Evolutionary conservation across 331 rosid genomes (phyloP), one percentile per base, ranked within the genome.

Genomic region (Rosa hybrid): DNA sequence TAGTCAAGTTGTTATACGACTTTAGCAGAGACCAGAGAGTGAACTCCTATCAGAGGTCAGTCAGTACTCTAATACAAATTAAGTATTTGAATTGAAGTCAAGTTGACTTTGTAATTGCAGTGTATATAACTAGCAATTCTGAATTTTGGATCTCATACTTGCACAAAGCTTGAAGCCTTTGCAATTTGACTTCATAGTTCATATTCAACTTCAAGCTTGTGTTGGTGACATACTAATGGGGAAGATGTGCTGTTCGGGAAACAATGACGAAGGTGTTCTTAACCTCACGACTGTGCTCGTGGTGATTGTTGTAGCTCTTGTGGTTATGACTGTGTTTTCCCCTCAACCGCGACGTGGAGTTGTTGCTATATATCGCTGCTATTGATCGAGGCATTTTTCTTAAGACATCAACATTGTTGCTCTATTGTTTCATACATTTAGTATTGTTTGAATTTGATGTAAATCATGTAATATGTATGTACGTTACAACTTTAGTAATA

Each of bases 261-360:
- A 16, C 16, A 74, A 60, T 7, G 86, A 79, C 0, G 79, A 25
- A 1, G 78, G 69, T 1, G 78, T 83, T 39, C 1, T 75, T 18
- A 56, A 48, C 77, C 59, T 79, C 62, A 7, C 84, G 2, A 16
- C 51, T 5, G 1, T 79, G 60, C 76, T 85, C 21, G 45, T 85
- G 46, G 84, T 79, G 74, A 5, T 82, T 38, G 81, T 85, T 41
- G 1, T 85, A 10, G 86, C 77, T 54, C 84, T 79, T 71, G 11
- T 59, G 4, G 10, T 85, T 7, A 38, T 82, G 77, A 51, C 79
- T 1, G 38, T 85, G 4, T 82, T 79, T 21, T 2, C 2, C 14
- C 77, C 82, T 5, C 81, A 21, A 3, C 77, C 41, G 23, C 88
- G 63, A 3, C 79, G 56, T 4, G 34, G 49, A 0, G 13, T 45